These are phyloP conservation scores for Aspergillus puulaauensis DNA, from an alignment of 2,329 filamentous ascomycete species.

Conservation along the genomic window DNA sequence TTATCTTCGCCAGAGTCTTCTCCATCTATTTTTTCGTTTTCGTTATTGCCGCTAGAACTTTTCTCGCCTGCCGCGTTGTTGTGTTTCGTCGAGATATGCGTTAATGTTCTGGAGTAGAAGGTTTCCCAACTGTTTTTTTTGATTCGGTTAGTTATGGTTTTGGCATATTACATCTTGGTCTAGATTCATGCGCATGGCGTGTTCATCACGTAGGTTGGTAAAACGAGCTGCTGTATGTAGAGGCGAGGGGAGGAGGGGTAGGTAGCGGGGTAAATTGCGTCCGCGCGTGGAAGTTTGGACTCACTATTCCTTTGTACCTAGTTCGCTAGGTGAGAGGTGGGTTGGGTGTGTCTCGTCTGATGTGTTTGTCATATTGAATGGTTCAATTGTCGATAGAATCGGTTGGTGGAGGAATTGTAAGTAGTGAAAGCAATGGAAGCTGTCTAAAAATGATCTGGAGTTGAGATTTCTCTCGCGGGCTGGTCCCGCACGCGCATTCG, in stretches of 20 bases:
- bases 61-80: not conserved
- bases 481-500: constrained; percentile 2
- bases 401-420: not conserved
- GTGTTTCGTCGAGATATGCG: constrained; percentile 35
- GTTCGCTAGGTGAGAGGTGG: constrained; percentile 71
- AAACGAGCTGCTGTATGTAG: not conserved
- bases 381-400: not conserved
- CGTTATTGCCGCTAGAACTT: constrained; percentile 48
- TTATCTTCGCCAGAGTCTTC: constrained; percentile 69
- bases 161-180: constrained; percentile 1
- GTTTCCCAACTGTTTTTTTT: constrained; percentile 61
- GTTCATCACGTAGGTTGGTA: not conserved
- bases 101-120: constrained; percentile 46
- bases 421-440: not conserved
- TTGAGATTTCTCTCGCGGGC: not conserved
- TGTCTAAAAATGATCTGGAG: constrained; percentile 3
- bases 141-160: not conserved
- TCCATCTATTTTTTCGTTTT: constrained; percentile 59
- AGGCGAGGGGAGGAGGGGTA: not conserved
- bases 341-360: constrained; percentile 48
- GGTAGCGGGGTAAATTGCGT: constrained; percentile 10
- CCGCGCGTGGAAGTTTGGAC: constrained; percentile 31
- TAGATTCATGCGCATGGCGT: too few relatives aligned
- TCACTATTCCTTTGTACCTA: constrained; percentile 91
- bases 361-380: constrained; percentile 15